Conservation (phyloP, 768 basidiomycete species). For the Boletellus sp. region DNA sequence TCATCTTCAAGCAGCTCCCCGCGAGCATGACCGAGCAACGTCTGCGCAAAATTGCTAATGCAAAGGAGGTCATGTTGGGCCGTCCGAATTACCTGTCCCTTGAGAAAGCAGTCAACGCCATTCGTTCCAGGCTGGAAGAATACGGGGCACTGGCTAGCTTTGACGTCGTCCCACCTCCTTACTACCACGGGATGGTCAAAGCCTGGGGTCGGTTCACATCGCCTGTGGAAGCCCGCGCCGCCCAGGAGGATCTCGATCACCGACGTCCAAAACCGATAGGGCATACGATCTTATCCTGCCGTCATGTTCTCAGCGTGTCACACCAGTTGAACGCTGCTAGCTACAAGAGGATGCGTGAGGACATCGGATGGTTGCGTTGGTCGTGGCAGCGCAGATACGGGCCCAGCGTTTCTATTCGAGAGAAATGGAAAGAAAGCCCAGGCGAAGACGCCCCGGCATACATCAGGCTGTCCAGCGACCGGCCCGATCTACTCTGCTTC, state of each 20-base stretch:
- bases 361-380: constrained; percentile 45
- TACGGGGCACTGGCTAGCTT: constrained; percentile 41
- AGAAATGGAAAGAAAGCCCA: constrained; percentile 11
- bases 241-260: constrained; percentile 45
- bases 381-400: constrained; percentile 32
- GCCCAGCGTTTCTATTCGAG: constrained; percentile 29
- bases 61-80: constrained; percentile 50
- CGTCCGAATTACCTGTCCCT: constrained; percentile 43
- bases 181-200: constrained; percentile 44
- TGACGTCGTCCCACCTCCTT: constrained; percentile 49
- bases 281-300: constrained; percentile 44
- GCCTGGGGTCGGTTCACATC: constrained; percentile 57
- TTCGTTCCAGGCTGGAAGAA: constrained; percentile 37
- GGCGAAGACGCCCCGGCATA: constrained; percentile 21
- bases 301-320: constrained; percentile 50
- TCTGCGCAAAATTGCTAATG: constrained; percentile 43
- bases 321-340: constrained; percentile 39
- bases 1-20: constrained; percentile 57
- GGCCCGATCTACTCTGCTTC: constrained; percentile 45
- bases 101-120: constrained; percentile 33
- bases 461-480: constrained; percentile 50
- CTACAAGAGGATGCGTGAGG: constrained; percentile 40
- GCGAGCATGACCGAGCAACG: constrained; percentile 38
- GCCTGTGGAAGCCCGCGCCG: constrained; percentile 48
- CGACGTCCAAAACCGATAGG: constrained; percentile 46